Evolutionary conservation across 2,329 filamentous ascomycete genomes (phyloP), one percentile per base, ranked within the genome.

Genomic region (Pezicula radicicola): DNA sequence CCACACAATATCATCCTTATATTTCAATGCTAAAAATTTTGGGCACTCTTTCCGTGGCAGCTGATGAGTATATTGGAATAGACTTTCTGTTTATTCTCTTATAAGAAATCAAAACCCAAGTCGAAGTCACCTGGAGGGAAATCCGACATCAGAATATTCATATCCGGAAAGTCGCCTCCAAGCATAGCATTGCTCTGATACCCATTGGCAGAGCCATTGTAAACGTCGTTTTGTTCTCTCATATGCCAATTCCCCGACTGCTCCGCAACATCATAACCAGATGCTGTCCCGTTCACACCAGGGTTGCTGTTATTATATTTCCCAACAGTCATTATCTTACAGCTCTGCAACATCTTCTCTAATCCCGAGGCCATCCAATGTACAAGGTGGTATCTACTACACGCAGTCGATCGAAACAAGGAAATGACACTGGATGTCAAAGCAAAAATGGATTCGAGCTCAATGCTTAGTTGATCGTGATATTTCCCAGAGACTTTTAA

Each of bases 391-490:
- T 44, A 44, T 27, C 21, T 44, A 18, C 41, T 44, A 44, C 41
- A 44, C 18, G 41, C 41, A n/a, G 41, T 44, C 3, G 41, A 44
- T 25, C 41, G 16, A 21, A 44, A 44, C 18, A 44, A n/a, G 9
- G 41, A 19, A 27, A 44, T 44, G 7, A 44, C 41, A n/a, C 12
- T 44, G 41, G 41, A 44, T 6, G 41, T 27, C 8, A 44, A 21
- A 9, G 41, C 15, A 27, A 44, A 44, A n/a, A 44, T 27, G 19
- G 16, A 18, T 27, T 44, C 28, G 10, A 45, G 46, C 18, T 71
- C 67, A 43, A 69, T 62, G 44, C 64, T 65, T 25, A 71, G 57
- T 2, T 68, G 66, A 16, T 66, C 55, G n/a, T 65, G 64, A 60
- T 61, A 66, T 35, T 61, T 65, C 8, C 62, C 63, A 2, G 64